phyloP scores from a whole-genome alignment of 106 monocot species.

The Chionographis japonica region DNA sequence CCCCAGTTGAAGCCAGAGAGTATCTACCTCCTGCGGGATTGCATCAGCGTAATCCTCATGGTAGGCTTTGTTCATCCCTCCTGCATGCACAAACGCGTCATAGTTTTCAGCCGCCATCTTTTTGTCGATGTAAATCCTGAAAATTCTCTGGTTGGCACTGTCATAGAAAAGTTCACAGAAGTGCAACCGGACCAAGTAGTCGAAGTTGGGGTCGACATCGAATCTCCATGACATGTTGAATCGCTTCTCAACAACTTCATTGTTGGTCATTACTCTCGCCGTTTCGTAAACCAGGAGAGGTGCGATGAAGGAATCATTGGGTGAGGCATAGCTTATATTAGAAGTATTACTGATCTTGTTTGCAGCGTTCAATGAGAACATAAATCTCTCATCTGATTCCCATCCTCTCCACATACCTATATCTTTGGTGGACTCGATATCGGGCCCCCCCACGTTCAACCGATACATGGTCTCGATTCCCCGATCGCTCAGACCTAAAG shows the following conservation, averaged over 20 bases:
- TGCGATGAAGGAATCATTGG: slow-evolving; percentile 40
- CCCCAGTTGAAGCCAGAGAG: slow-evolving; percentile 65
- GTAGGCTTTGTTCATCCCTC: slow-evolving; percentile 66
- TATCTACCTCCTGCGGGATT: slow-evolving; percentile 13
- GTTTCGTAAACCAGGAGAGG: slow-evolving; percentile 56
- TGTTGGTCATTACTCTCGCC: slow-evolving; percentile 39
- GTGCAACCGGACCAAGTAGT: slow-evolving; percentile 64
- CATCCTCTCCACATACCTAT: slow-evolving; percentile 46
- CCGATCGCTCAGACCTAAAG: slow-evolving; percentile 13
- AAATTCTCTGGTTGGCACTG: slow-evolving; percentile 36
- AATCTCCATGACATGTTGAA: slow-evolving; percentile 83
- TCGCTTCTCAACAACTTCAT: slow-evolving; percentile 35
- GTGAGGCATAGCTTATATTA: slow-evolving; percentile 33
- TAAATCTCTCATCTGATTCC: slow-evolving; percentile 48
- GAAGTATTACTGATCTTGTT: slow-evolving; percentile 26
- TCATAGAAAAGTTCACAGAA: slow-evolving; percentile 61
- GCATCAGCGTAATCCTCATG: slow-evolving; percentile 51
- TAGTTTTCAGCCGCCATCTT: slow-evolving; percentile 51
- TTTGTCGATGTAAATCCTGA: slow-evolving; percentile 64
- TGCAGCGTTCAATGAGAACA: slow-evolving; percentile 36
- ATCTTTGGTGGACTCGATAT: slow-evolving; percentile 32
- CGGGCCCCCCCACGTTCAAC: slow-evolving; percentile 57
- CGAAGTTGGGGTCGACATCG: slow-evolving; percentile 43
- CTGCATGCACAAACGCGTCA: slow-evolving; percentile 45
- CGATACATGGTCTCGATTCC: slow-evolving; percentile 79